phyloP scores from a whole-genome alignment of 2,329 filamentous ascomycete genomes.

The Colletotrichum euphorbiae region DNA sequence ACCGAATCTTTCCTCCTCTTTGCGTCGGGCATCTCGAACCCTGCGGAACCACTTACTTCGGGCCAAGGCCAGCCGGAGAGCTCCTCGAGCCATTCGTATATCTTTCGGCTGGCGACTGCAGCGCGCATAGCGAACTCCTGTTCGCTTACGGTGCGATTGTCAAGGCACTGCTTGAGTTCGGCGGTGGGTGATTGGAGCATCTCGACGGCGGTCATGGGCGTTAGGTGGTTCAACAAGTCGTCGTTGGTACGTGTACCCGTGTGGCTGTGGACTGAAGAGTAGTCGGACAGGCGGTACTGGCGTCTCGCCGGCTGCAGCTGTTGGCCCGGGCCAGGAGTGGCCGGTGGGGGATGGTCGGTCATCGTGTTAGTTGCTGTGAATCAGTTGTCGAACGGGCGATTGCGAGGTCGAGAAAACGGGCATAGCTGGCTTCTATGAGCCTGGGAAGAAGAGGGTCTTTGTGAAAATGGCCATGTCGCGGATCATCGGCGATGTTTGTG shows the following conservation, averaged over 20 bases:
- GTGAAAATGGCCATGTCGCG: constrained; percentile 34
- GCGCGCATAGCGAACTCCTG: constrained; percentile 78
- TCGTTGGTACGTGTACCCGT: constrained; percentile 62
- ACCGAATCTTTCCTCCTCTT: constrained; percentile 55
- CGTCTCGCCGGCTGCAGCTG: constrained; percentile 52
- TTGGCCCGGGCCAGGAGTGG: constrained; percentile 49
- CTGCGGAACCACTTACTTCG: constrained; percentile 58
- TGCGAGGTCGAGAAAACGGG: constrained; percentile 24
- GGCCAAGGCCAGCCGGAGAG: constrained; percentile 72
- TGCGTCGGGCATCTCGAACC: constrained; percentile 63
- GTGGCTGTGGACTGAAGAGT: constrained; percentile 48
- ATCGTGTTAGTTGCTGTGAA: constrained; percentile 43
- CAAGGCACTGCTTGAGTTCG: constrained; percentile 68
- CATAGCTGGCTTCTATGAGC: constrained; percentile 39
- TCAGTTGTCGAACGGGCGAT: constrained; percentile 37
- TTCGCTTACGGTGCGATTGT: constrained; percentile 72
- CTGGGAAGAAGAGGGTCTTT: constrained; percentile 29
- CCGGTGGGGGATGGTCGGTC: constrained; percentile 50
- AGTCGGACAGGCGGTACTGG: constrained; percentile 53
- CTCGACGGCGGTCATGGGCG: constrained; percentile 70
- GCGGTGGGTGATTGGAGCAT: constrained; percentile 67
- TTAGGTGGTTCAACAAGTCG: constrained; percentile 71
- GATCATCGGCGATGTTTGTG: constrained; percentile 35
- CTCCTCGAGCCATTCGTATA: constrained; percentile 80
- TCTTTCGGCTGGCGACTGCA: constrained; percentile 75